These are phyloP conservation scores for Pestalotiopsis sp. DNA, from an alignment of 2,329 filamentous ascomycete species.

Conservation along the genomic window DNA sequence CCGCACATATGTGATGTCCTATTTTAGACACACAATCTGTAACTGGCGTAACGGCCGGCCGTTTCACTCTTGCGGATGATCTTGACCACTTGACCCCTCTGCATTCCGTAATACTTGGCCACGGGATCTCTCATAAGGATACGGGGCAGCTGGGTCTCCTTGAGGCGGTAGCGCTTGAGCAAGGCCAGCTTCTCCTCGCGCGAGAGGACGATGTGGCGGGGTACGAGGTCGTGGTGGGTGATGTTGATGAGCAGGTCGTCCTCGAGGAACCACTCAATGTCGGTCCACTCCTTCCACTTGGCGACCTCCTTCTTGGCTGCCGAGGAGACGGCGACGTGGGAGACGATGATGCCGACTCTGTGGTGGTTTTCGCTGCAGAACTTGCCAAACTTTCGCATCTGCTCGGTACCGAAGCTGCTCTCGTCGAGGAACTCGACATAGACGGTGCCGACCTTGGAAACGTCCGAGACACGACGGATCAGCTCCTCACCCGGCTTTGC, in stretches of 20 bases:
- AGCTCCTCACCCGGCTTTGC: constrained; percentile 83
- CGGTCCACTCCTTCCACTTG: constrained; percentile 73
- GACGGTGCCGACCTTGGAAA: constrained; percentile 81
- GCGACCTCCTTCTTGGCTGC: constrained; percentile 87
- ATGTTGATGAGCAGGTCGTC: constrained; percentile 97
- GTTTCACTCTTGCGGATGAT: constrained; percentile 97
- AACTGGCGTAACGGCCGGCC: constrained; percentile 94
- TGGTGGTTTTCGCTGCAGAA: constrained; percentile 79
- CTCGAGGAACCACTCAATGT: constrained; percentile 94
- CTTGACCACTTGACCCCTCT: constrained; percentile 94
- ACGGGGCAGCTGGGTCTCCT: constrained; percentile 94
- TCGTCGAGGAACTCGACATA: constrained; percentile 90
- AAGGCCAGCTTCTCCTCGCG: constrained; percentile 86
- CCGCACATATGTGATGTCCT: neutral
- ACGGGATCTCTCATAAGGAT: constrained; percentile 93
- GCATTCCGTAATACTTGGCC: constrained; percentile 86
- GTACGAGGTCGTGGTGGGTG: constrained; percentile 95
- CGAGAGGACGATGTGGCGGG: constrained; percentile 88
- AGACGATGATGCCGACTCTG: constrained; percentile 90
- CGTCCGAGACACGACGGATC: constrained; percentile 80
- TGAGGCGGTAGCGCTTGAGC: constrained; percentile 87
- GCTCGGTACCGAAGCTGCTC: constrained; percentile 82
- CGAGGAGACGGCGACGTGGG: constrained; percentile 78
- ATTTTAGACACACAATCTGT: constrained; percentile 70
- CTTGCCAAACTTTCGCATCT: constrained; percentile 88